Evolutionary conservation across 2,329 filamentous ascomycete genomes (phyloP).

Genomic region (Aureobasidium melanogenum): DNA sequence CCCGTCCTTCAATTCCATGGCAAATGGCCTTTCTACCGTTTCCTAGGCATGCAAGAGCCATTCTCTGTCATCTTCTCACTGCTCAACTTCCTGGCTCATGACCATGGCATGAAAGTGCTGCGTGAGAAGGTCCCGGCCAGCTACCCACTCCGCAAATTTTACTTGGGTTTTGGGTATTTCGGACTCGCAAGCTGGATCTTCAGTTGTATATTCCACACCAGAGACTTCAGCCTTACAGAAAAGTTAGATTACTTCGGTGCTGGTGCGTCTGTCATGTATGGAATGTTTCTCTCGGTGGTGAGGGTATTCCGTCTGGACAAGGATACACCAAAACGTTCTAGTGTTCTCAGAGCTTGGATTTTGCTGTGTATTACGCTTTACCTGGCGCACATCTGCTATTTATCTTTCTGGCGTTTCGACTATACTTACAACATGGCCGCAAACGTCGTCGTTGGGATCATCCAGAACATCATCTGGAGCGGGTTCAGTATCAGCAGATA

Average conservation of each 20-base stretch:
- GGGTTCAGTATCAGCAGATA: slow-evolving; percentile 73
- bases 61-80: slow-evolving; percentile 89
- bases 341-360: slow-evolving; percentile 65
- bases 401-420: slow-evolving; percentile 82
- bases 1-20: slow-evolving; percentile 88
- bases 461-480: slow-evolving; percentile 78
- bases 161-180: slow-evolving; percentile 68
- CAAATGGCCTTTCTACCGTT: slow-evolving; percentile 93
- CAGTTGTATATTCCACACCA: slow-evolving; percentile 84
- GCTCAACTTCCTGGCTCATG: slow-evolving; percentile 82
- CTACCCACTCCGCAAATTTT: slow-evolving; percentile 74
- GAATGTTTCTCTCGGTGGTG: slow-evolving; percentile 75
- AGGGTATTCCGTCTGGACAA: slow-evolving; percentile 73
- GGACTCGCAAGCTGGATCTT: slow-evolving; percentile 79
- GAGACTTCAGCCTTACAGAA: slow-evolving; percentile 80
- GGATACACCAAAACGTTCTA: slow-evolving; percentile 30
- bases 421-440: slow-evolving; percentile 98
- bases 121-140: slow-evolving; percentile 58
- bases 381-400: slow-evolving; percentile 66
- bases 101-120: slow-evolving; percentile 63
- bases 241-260: slow-evolving; percentile 95
- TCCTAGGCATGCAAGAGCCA: slow-evolving; percentile 90
- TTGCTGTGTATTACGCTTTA: slow-evolving; percentile 63
- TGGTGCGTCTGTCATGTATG: slow-evolving; percentile 82
- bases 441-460: slow-evolving; percentile 72